Conservation (phyloP, 108 stramenopile species). For the Poteriospumella lacustris region DNA sequence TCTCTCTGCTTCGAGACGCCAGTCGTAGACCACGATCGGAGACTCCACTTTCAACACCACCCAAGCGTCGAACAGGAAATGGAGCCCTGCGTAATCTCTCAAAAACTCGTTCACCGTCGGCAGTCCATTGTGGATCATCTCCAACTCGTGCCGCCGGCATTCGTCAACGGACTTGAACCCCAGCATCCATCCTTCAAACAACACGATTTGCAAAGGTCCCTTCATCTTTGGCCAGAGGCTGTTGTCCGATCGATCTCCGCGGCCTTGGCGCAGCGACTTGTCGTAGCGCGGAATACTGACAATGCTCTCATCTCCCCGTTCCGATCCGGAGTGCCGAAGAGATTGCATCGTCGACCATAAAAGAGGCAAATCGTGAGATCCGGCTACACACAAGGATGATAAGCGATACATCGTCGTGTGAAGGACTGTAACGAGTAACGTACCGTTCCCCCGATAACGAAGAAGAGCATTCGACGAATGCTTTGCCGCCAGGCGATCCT, state of each 20-base stretch:
- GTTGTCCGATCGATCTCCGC: slow-evolving; percentile 39
- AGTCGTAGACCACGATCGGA: slow-evolving; percentile 33
- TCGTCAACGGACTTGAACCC: slow-evolving; percentile 33
- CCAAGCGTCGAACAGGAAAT: slow-evolving; percentile 47
- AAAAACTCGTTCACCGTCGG: slow-evolving; percentile 35
- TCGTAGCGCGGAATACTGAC: slow-evolving; percentile 41
- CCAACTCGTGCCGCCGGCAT: background rate
- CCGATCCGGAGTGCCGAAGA: background rate
- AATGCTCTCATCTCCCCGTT: background rate
- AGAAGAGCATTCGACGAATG: slow-evolving; percentile 34
- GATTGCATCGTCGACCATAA: slow-evolving; percentile 23
- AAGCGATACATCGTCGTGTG: background rate
- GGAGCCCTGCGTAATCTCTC: slow-evolving; percentile 29
- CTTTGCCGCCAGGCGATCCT: slow-evolving; percentile 41
- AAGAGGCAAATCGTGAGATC: slow-evolving; percentile 47
- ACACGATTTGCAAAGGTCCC: slow-evolving; percentile 32
- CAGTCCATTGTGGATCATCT: background rate
- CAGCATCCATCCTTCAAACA: slow-evolving; percentile 54
- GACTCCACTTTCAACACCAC: slow-evolving; percentile 41
- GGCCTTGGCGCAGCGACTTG: slow-evolving; percentile 43
- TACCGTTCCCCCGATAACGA: slow-evolving; percentile 41
- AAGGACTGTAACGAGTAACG: background rate
- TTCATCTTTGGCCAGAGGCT: slow-evolving; percentile 30
- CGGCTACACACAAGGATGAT: slow-evolving; percentile 22
- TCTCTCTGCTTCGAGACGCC: slow-evolving; percentile 44